Conservation (phyloP, 805 yeast species). For the Cyberlindnera nakhonratchasimensis region DNA sequence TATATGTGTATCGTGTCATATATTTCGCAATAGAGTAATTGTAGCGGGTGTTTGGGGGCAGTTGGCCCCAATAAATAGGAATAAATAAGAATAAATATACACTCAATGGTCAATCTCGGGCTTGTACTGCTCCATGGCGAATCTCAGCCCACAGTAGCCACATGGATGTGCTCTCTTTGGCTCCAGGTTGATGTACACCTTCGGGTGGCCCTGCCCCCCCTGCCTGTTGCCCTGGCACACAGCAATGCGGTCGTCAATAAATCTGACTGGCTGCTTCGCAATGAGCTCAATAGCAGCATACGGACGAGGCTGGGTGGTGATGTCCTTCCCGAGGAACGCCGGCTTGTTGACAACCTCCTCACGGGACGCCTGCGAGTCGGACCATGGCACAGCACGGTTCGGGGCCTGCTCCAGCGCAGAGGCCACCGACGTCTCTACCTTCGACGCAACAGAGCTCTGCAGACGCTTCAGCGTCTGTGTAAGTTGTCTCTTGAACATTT, state of each 20-base stretch:
- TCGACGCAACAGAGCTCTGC: slow-evolving; percentile 4
- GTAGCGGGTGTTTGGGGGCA: neutral
- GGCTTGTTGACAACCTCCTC: slow-evolving; percentile 19
- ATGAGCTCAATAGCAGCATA: slow-evolving; percentile 83
- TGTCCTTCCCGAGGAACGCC: slow-evolving; percentile 65
- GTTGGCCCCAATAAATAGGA: slow-evolving; percentile 1
- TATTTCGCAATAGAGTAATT: too few species aligned
- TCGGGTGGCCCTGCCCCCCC: slow-evolving; percentile 77
- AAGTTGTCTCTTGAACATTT: slow-evolving; percentile 9
- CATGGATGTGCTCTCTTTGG: slow-evolving; percentile 69
- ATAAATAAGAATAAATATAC: slow-evolving; percentile 13
- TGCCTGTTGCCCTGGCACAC: slow-evolving; percentile 82
- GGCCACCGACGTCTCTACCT: slow-evolving; percentile 9
- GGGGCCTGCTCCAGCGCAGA: slow-evolving; percentile 59
- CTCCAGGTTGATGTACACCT: slow-evolving; percentile 76
- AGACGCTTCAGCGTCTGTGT: slow-evolving; percentile 4
- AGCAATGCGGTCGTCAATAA: slow-evolving; percentile 57
- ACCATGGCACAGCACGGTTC: slow-evolving; percentile 69
- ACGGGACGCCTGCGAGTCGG: slow-evolving; percentile 48
- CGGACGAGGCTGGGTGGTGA: slow-evolving; percentile 69
- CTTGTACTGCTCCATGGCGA: slow-evolving; percentile 27
- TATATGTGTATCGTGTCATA: neutral
- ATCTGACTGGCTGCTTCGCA: slow-evolving; percentile 66
- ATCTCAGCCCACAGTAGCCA: slow-evolving; percentile 77
- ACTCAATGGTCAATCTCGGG: slow-evolving; percentile 14